phyloP scores from a whole-genome alignment of 805 yeast species.

The Lipomyces anomalus region DNA sequence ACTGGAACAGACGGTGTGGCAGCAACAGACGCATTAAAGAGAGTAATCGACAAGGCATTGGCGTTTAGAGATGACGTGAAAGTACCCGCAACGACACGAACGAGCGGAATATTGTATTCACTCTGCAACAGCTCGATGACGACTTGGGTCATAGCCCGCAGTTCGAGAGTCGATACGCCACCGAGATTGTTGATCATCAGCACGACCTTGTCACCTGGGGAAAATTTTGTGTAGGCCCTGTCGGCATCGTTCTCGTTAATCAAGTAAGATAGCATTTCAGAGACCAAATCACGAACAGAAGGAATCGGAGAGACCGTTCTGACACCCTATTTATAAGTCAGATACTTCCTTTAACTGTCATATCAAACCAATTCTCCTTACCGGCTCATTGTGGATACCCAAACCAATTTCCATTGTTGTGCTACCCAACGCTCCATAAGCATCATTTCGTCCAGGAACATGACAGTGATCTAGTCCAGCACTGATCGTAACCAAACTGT shows the following conservation, averaged over 20 bases:
- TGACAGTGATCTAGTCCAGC: slow-evolving; percentile 84
- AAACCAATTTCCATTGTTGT: slow-evolving; percentile 82
- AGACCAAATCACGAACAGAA: slow-evolving; percentile 51
- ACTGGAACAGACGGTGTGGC: slow-evolving; percentile 6
- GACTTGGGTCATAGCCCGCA: slow-evolving; percentile 56
- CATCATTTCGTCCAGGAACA: slow-evolving; percentile 64
- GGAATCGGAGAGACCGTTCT: slow-evolving; percentile 63
- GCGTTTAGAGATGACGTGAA: slow-evolving; percentile 87
- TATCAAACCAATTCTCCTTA: no score
- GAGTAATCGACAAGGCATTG: slow-evolving; percentile 82
- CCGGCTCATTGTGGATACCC: slow-evolving; percentile 95
- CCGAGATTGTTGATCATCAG: slow-evolving; percentile 81
- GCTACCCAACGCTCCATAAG: slow-evolving; percentile 44
- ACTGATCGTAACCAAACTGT: slow-evolving; percentile 74
- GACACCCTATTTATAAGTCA: no score
- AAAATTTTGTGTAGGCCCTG: slow-evolving; percentile 71
- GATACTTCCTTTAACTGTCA: no score
- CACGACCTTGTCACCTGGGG: slow-evolving; percentile 55
- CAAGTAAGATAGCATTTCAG: slow-evolving; percentile 54
- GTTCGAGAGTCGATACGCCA: slow-evolving; percentile 75
- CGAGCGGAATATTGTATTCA: slow-evolving; percentile 51
- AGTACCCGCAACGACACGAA: slow-evolving; percentile 65
- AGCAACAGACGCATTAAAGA: slow-evolving; percentile 54
- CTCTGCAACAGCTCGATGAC: slow-evolving; percentile 1
- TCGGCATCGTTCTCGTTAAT: slow-evolving; percentile 62